Base-by-base conservation (phyloP, 2,329 filamentous ascomycete genomes). In the Fusarium cyanostomum region DNA sequence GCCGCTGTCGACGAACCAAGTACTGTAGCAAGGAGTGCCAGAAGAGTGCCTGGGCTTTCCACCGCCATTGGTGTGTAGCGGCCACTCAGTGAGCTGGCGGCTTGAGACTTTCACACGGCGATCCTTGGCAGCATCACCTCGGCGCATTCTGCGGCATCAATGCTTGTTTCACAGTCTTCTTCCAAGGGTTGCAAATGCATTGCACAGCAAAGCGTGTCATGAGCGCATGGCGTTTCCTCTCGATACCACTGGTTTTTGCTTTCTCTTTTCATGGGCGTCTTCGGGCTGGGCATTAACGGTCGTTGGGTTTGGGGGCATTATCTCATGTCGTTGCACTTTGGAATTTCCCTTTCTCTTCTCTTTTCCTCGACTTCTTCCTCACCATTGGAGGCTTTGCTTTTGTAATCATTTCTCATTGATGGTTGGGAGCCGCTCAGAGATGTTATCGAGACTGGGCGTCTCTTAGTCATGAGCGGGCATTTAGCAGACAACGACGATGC, bases 21-120 rank as follows among this genome's bases (percentile, higher is more conserved):
- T 97, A 97, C 81, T 99, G 95, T 88, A 97, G 94, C 85, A 99
- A 99, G 79, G 95, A 99, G 78, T 99, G 95, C 79, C 95, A 99
- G 80, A 98, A 98, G 83, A 96, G 92, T 70, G 96, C 95, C 9
- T 99, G 95, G 95, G 93, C 95, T 26, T 98, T 93, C 78, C 95
- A 99, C 76, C 89, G 95, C 60, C 96, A 98, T 79, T 99, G 95
- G 95, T 99, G 95, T 76, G 90, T 95, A 56, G 89, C 90, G 58
- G 91, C 91, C 45, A 80, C 84, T 30, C 82, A 84, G 78, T 85
- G 75, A 60, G 51, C 42, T 46, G 61, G 54, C 46, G 11, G 37
- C 31, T 34, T 46, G 26, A 11, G 44, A 43, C 49, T 51, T 67
- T 58, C 51, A 56, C 51, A 61, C 52, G 56, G 62, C 56, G 50